Conservation (phyloP, 2,329 filamentous ascomycete species). For the Ascochyta pisi region DNA sequence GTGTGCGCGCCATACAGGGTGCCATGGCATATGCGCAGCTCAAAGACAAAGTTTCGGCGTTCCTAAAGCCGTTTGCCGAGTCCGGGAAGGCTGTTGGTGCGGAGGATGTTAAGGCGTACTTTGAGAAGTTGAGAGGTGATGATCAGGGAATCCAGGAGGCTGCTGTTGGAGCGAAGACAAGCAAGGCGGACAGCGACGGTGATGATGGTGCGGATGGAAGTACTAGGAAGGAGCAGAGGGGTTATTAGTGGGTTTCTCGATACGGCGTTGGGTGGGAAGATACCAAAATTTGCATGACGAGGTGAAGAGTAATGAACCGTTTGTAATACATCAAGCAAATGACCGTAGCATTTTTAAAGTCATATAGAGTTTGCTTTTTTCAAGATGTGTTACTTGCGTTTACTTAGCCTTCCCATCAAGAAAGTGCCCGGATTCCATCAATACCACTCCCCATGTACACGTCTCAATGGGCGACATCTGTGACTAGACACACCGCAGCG, state of each 20-base stretch:
- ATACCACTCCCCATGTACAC: too few species aligned
- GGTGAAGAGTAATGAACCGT: conserved; percentile 1
- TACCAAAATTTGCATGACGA: conserved; percentile 5
- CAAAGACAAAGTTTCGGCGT: conserved; percentile 93
- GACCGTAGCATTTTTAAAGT: not conserved
- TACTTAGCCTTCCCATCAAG: too few species aligned
- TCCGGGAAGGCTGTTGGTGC: conserved; percentile 86
- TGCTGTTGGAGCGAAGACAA: conserved; percentile 39
- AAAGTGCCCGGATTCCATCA: too few species aligned
- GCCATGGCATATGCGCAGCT: conserved; percentile 98
- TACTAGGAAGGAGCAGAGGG: conserved; percentile 49
- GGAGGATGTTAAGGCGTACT: conserved; percentile 96
- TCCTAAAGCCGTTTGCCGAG: conserved; percentile 92
- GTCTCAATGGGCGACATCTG: too few species aligned
- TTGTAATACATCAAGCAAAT: not conserved
- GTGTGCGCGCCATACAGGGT: conserved; percentile 88
- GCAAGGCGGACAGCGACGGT: conserved; percentile 33
- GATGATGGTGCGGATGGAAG: conserved; percentile 36
- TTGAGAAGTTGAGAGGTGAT: conserved; percentile 91
- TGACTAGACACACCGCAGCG: too few species aligned
- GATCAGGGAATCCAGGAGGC: conserved; percentile 68
- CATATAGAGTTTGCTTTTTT: not conserved
- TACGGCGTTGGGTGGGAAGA: conserved; percentile 1
- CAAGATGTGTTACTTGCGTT: not conserved
- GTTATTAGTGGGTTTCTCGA: conserved; percentile 36